Evolutionary conservation across 352 stramenopile genomes (phyloP), one percentile per base, ranked within the genome.

Genomic region (Detonula confervacea): DNA sequence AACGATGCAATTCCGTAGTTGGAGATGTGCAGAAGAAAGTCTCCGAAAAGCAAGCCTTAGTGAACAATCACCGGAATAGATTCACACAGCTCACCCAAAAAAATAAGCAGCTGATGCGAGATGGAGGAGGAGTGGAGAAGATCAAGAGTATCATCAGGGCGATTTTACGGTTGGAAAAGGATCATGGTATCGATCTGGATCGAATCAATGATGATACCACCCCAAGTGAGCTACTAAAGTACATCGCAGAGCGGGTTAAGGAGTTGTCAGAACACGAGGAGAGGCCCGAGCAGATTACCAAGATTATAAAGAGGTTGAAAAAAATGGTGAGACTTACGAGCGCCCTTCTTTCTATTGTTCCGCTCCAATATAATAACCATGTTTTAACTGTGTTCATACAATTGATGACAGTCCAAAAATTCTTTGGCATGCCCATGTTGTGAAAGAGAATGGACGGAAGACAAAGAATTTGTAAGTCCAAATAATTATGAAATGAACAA

Each of bases 381-480:
- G 42, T 62, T 18, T 49, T 30, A 55, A 51, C 24, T 39, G 27
- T 73, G 18, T 22, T 47, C 30, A 77, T 39, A 46, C 59, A 70
- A 74, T 33, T 35, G 22, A 18, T 24, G 5, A 44, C 3, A 9
- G 44, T 11, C 42, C 47, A 25, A 67, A 47, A 30, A 1, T 49
- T n/a, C n/a, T n/a, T n/a, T n/a, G n/a, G n/a, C n/a, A n/a, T 93
- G 84, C 33, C 85, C 85, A 27, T 93, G 88, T 52, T 93, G 88
- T 62, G 55, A 60, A 9, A 73, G 81, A 64, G 63, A 66, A 16
- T 70, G n/a, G n/a, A n/a, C n/a, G n/a, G n/a, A n/a, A n/a, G n/a
- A n/a, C n/a, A n/a, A n/a, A n/a, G n/a, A n/a, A n/a, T n/a, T n/a
- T n/a, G n/a, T n/a, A n/a, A n/a, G n/a, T n/a, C n/a, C n/a, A n/a